Base-by-base conservation (phyloP, 2,329 filamentous ascomycete species). In the Paraphaeosphaeria minitans region DNA sequence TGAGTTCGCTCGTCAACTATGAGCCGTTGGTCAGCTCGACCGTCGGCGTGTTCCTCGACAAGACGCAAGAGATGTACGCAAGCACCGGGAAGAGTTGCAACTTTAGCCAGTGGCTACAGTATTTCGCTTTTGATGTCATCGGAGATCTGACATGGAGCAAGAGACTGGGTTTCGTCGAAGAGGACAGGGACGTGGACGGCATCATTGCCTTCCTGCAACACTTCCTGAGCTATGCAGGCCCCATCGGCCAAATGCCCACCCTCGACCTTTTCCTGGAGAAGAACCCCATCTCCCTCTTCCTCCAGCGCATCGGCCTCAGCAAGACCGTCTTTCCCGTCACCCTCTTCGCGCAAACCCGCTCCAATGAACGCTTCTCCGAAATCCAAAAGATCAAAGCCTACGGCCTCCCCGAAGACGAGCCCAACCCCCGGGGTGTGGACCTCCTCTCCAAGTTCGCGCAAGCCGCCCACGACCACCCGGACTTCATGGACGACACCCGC, bases 71-170 rank as follows among this genome's bases (percentile, higher is more conserved):
- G 22, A 66, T 79, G 33, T 83, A 78, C 64, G 76, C 77, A 10
- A 72, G 72, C 4, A 77, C 77, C 0, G 76, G 78, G 13, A 61
- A 65, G 29, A 76, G 76, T 24, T 90, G 87, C 68, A 85, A 91
- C 69, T 89, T 92, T 56, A 85, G 86, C 1, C 80, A 82, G 57
- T 93, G 90, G 90, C 78, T 93, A 57, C 90, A 93, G 69, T 93
- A 88, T 71, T 93, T 91, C 66, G 91, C 91, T 0, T 93, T 93
- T 68, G 91, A 93, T 70, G 90, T 93, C 14, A 92, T 92, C 61
- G 89, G 89, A 6, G 87, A 91, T 61, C 85, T 93, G 68, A 92
- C 89, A 0, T 93, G 91, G 77, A 87, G 86, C 72, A 91, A 91
- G 72, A 82, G 89, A 0, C 84, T 92, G 58, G 91, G 91, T 0